Percentiles rank a stretch among this genome's conserved stretches.
These are phyloP conservation scores for Mycosphaerella arachidis DNA, from an alignment of 2,329 filamentous ascomycete genomes.

Conservation along the genomic window DNA sequence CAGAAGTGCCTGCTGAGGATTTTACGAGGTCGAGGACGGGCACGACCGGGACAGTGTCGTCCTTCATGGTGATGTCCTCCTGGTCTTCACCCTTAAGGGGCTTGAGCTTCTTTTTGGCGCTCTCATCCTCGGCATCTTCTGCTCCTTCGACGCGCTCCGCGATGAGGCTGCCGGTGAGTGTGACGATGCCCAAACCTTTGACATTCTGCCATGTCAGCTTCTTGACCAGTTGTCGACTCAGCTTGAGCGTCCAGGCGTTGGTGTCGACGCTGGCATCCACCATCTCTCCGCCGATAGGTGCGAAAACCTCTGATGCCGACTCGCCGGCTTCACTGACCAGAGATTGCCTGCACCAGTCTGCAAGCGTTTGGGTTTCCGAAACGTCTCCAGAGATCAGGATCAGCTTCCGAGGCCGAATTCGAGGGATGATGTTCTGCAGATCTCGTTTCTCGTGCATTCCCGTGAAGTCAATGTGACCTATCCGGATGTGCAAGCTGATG, in stretches of 20 bases:
- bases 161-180: constrained; percentile 73
- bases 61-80: constrained; percentile 6
- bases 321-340: constrained; percentile 37
- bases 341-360: constrained; percentile 72
- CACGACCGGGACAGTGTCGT: constrained; percentile 24
- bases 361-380: constrained; percentile 73
- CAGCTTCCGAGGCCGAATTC: constrained; percentile 89
- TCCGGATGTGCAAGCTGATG: constrained; percentile 65
- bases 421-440: constrained; percentile 87
- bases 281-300: constrained; percentile 65
- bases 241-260: constrained; percentile 92
- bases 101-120: constrained; percentile 52
- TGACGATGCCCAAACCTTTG: constrained; percentile 81
- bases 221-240: constrained; percentile 78
- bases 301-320: constrained; percentile 59
- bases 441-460: constrained; percentile 91
- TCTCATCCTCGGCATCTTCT: constrained; percentile 33
- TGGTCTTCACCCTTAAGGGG: constrained; percentile 45
- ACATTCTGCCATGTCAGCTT: constrained; percentile 93
- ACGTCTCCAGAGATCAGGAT: constrained; percentile 81
- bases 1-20: constrained; percentile 46
- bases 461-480: constrained; percentile 87
- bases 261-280: constrained; percentile 95
- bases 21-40: constrained; percentile 59
- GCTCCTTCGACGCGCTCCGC: constrained; percentile 43